Base-by-base conservation (phyloP, 305 asterid genomes). In the Plantago coronopus region DNA sequence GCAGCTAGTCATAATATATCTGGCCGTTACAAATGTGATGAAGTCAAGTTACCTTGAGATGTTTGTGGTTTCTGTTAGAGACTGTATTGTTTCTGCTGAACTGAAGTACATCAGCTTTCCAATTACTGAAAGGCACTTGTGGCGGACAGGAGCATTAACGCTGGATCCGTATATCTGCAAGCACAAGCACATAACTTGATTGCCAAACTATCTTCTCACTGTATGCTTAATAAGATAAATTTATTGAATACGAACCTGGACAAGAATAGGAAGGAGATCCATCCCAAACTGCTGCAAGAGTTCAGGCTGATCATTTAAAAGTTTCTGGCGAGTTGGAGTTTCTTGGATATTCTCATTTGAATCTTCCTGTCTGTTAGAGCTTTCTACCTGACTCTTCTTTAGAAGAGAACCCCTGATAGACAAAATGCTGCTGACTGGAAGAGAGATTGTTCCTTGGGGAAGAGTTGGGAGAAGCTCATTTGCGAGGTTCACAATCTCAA, bases 31-130 rank as follows among this genome's bases (percentile, higher is more conserved):
- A 43, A 65, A 61, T 38, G 64, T 4, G 59, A 63, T 23, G 62
- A 57, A 58, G 62, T 27, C 47, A 68, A 54, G 61, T 42, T 83
- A 94, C 97, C 99, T 90, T 27, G 99, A 84, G 57, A 94, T 79
- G 72, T 94, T 94, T 63, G 97, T 84, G 48, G 58, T 79, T 44
- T 78, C 88, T 58, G 78, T 75, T 66, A 94, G 74, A 61, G 87
- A 84, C 45, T 88, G 89, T 62, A 94, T 91, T 88, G 80, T 79
- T 79, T 88, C 95, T n/a, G 96, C 83, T 49, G 88, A 43, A 81
- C 99, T 87, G 79, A 90, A 94, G 79, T 87, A 88, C 99, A 94
- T 87, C 66, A 94, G 93, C 71, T 94, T 90, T 47, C 96, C 97
- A 34, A 94, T 90, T 61, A 82, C 97, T 19, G 97, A 86, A 64